Evolutionary conservation across 148 eudicot genomes (phyloP).

Genomic region (Beta vulgaris): DNA sequence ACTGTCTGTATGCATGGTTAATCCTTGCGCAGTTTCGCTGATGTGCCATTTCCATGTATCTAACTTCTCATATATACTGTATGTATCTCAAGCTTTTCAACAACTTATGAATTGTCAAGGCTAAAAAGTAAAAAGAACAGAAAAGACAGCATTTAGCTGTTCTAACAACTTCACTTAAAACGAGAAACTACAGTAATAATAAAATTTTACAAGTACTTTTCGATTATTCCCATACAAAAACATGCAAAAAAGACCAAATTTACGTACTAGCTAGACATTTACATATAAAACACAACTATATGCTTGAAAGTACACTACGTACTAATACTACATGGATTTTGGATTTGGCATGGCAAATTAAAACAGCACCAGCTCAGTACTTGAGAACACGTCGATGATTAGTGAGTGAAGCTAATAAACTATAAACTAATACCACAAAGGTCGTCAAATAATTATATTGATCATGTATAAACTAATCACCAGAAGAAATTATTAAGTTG

Average conservation of each 20-base stretch:
- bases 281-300: not conserved
- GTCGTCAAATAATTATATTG: not conserved
- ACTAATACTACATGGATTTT: not conserved
- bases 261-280: not conserved
- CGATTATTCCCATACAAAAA: not conserved
- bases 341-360: constrained; percentile 1
- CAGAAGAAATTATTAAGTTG: constrained; percentile 52
- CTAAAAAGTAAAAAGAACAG: not conserved
- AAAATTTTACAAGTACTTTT: not conserved
- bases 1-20: too few species aligned
- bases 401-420: not conserved
- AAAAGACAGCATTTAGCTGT: not conserved
- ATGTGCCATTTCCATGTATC: too few species aligned
- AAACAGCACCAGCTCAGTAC: not conserved
- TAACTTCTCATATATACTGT: too few species aligned
- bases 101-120: not conserved
- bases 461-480: constrained; percentile 20
- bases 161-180: not conserved
- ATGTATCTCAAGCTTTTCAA: not conserved
- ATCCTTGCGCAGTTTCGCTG: too few species aligned
- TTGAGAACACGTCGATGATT: not conserved
- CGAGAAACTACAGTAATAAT: not conserved
- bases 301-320: too few species aligned
- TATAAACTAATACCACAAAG: not conserved
- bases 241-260: not conserved